Base-by-base conservation (phyloP, 1,284 basidiomycete species). In the Phellopilus nigrolimitatus region DNA sequence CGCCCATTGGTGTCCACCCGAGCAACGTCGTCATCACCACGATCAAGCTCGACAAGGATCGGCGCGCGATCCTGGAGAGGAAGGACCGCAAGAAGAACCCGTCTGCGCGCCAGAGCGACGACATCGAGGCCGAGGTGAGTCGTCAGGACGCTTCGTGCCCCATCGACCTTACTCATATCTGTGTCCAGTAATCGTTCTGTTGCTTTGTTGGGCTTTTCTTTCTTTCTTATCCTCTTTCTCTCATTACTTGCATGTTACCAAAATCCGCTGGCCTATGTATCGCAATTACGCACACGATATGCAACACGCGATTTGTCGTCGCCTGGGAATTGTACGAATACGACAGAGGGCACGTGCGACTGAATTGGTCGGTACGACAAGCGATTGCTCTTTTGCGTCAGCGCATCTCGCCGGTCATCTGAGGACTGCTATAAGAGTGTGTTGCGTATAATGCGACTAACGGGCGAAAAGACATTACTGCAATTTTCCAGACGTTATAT, bases 1-100 rank as follows among this genome's bases (percentile, higher is more conserved):
- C 88, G 55, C 88, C 91, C 64, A 93, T 98, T 65, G 94, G 94
- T 62, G 85, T 99, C 65, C 88, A 95, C 80, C 95, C 97, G 57
- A 93, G 89, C 75, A 99, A 98, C 71, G 93, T 97, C 55, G 91
- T 97, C 62, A 94, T 99, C 69, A 86, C 85, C 62, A 86, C 75
- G 65, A 81, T 97, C 73, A 97, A 97, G 72, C 73, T 92, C 56
- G 89, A 93, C 74, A 91, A 90, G 70, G 27, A 31, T n/a, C 43
- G 43, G 17, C 28, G 43, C 21, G 43, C 40, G 21, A 41, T 41
- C 19, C 40, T 41, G 8, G 40, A 41, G 17, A 28, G 40, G 21
- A 91, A 90, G 70, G 79, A 87, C 72, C 73, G 81, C 40, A 41
- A 41, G 25, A 41, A 25, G 25, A 41, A 24, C 40, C 8, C 40